Evolutionary conservation across 345 rosid genomes (phyloP), one percentile per base, ranked within the genome.

Genomic region (Eucalyptus dawsonii): DNA sequence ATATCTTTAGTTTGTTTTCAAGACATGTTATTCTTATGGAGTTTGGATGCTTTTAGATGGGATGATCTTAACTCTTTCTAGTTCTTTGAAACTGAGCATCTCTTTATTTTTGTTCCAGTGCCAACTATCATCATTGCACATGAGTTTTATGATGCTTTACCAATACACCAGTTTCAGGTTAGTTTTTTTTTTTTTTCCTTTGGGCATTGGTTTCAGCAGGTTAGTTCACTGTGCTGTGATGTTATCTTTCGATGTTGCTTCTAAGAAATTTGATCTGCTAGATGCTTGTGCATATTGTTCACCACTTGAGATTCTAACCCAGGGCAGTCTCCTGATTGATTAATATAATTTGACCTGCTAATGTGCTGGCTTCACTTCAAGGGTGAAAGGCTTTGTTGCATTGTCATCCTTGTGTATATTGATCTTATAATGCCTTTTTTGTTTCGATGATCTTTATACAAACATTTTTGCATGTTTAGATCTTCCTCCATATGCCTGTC

Each of bases 81-180:
- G 83, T 88, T 72, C 44, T 69, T 86, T 40, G 29, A 60, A 58
- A 86, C 67, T 90, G 22, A 80, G 72, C 58, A 31, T 50, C 81
- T 44, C 89, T 88, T 65, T 88, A 76, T 83, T 90, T 89, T 65
- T 91, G 88, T 87, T 91, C 86, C 96, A 97, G 99, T 89, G 87
- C 99, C 99, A 50, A 90, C 96, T 80, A 94, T 97, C 89, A 93
- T 98, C 88, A 93, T 97, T 91, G 98, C 97, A 86, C 99, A 98
- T 90, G 98, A 98, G 92, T 98, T 98, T 91, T 97, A 94, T 89
- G 99, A 98, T 93, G 99, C 99, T 87, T 95, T 97, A 89, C 98
- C 99, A 37, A 93, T 98, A 89, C 98, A 97, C 92, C 99, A 97
- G 69, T 97, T 97, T 93, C 99, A 96, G 99, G 99, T 97, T 87